These are phyloP conservation scores for Paecilomyces formosus DNA, from an alignment of 2,329 filamentous ascomycete species.

Conservation along the genomic window DNA sequence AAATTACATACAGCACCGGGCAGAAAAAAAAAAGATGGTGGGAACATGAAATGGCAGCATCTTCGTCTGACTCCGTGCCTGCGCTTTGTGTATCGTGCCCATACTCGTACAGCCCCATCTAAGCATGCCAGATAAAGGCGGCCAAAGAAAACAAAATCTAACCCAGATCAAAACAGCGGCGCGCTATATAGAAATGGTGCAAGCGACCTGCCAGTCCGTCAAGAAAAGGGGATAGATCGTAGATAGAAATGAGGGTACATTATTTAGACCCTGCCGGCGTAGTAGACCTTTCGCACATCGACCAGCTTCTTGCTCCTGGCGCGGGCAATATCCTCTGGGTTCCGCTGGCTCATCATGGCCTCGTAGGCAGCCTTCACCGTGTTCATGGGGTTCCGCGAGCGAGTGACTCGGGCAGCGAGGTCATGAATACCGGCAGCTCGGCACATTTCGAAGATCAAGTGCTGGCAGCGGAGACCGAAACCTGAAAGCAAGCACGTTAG, in stretches of 20 bases:
- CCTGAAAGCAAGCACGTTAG: slow-evolving; percentile 45
- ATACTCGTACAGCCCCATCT: slow-evolving; percentile 8
- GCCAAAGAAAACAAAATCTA: not conserved
- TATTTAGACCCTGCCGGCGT: slow-evolving; percentile 63
- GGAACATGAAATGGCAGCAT: not conserved
- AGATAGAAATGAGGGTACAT: slow-evolving; percentile 4
- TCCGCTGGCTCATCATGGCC: slow-evolving; percentile 72
- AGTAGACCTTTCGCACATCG: slow-evolving; percentile 95
- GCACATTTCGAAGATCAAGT: slow-evolving; percentile 91
- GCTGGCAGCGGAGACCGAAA: slow-evolving; percentile 86
- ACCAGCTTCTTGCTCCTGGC: slow-evolving; percentile 92
- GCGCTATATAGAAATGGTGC: not conserved
- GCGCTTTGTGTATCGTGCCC: slow-evolving; percentile 1
- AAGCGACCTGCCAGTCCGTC: not conserved
- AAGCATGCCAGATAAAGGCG: not conserved
- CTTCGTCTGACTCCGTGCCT: not conserved
- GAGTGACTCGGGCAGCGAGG: slow-evolving; percentile 71
- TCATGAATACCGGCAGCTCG: slow-evolving; percentile 80
- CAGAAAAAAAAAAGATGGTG: not conserved
- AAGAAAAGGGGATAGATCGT: slow-evolving; percentile 5
- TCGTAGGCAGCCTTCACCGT: slow-evolving; percentile 85
- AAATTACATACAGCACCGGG: not conserved
- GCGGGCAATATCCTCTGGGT: slow-evolving; percentile 83
- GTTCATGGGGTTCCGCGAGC: slow-evolving; percentile 95
- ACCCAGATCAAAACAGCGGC: not conserved